Evolutionary conservation across 2,329 filamentous ascomycete species (phyloP), one percentile per base, ranked within the genome.

Genomic region (Fusarium compactum): DNA sequence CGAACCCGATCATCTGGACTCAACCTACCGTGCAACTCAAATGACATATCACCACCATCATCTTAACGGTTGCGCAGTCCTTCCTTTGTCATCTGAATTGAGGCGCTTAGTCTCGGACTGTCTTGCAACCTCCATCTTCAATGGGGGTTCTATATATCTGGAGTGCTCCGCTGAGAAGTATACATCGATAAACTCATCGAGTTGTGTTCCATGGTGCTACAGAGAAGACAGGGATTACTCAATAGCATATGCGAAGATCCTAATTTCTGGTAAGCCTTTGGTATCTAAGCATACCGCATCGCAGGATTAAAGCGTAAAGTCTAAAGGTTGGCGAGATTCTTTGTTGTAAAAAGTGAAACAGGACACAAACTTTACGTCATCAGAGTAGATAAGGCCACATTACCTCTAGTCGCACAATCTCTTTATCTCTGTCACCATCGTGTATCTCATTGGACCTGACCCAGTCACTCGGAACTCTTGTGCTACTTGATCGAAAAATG

Each of bases 401-500:
- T 25, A 6, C 18, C 14, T 15, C 8, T n/a, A 40, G 32, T 52
- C 32, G 22, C 50, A 52, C 50, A 52, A 52, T 41, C 34, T 22
- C 50, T 41, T 52, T 41, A 52, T 52, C 32, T 52, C 32, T 52
- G 14, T 52, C 50, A 41, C 10, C 14, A 18, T 9, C 9, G 4
- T 20, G 14, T 22, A 41, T 41, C 24, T 41, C 18, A 52, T 52
- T 52, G 50, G 50, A 52, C 20, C 32, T 41, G 32, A 18, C 18
- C 34, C 50, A 29, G 50, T 22, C 50, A 52, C 24, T 52, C 32
- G 48, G 50, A 52, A 29, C 14, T 27, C 8, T 52, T 41, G 32
- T 29, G 24, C 40, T 15, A 27, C 50, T 27, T 25, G 6, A 41
- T 8, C 14, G 10, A 41, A 14, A 16, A 6, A 22, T 24, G 50